phyloP scores from a whole-genome alignment of 441 rosid genomes.

The Cnidoscolus chayamansa region DNA sequence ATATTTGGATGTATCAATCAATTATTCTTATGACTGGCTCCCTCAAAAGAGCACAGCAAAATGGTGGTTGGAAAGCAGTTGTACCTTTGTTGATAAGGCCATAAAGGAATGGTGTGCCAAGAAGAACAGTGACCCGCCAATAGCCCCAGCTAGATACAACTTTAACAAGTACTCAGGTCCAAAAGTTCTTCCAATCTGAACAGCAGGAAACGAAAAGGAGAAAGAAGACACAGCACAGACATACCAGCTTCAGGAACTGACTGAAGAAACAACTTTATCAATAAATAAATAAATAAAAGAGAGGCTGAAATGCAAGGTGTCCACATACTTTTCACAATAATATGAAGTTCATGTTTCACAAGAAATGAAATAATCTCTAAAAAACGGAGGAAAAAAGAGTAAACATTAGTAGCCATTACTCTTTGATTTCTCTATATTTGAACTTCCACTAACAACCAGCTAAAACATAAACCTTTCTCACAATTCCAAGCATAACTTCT shows the following conservation, averaged over 20 bases:
- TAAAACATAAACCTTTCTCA: neutral
- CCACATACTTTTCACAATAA: neutral
- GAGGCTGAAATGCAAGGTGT: no score
- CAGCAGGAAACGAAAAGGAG: constrained; percentile 10
- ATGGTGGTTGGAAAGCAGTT: constrained; percentile 6
- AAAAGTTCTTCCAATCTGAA: constrained; percentile 64
- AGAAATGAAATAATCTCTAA: neutral
- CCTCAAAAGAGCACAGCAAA: constrained; percentile 3
- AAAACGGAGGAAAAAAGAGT: neutral
- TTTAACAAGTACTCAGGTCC: constrained; percentile 71
- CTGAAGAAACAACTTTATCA: neutral
- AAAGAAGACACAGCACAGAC: neutral
- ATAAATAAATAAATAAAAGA: neutral
- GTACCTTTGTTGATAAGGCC: constrained; percentile 63
- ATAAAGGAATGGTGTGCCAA: constrained; percentile 65
- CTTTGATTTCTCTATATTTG: neutral
- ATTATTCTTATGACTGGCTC: constrained; percentile 1
- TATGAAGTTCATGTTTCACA: neutral
- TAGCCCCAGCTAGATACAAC: constrained; percentile 80
- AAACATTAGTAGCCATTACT: no score
- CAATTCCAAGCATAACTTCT: neutral
- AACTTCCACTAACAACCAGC: neutral
- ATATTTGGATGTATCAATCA: constrained; percentile 6
- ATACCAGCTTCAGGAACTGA: neutral
- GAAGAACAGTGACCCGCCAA: constrained; percentile 83